A percentile compares a stretch with the other conserved stretches of the same genome.
Evolutionary conservation across 805 yeast genomes (phyloP).

Genomic region (Candida chilensis): DNA sequence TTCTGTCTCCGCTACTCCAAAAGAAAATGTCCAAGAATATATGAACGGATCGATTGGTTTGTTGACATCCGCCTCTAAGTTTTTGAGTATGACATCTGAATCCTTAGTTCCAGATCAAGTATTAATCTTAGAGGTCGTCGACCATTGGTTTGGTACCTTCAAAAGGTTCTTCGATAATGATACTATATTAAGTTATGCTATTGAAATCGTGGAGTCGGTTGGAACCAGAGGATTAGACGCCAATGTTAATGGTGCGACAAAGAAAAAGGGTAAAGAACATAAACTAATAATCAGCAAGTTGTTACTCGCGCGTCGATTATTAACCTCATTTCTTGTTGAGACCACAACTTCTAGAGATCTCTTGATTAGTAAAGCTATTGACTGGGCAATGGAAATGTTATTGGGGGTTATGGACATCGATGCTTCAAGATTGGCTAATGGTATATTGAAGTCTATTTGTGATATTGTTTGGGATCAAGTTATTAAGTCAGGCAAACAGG

Average conservation of each 20-base stretch:
- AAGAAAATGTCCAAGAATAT: slow-evolving; percentile 10
- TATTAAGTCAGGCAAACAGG: slow-evolving; percentile 13
- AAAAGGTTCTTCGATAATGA: slow-evolving; percentile 24
- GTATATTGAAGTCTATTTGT: slow-evolving; percentile 44
- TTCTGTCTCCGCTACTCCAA: slow-evolving; percentile 15
- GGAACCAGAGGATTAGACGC: slow-evolving; percentile 49
- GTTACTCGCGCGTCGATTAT: slow-evolving; percentile 48
- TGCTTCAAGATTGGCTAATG: slow-evolving; percentile 54
- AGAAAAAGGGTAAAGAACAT: slow-evolving; percentile 41
- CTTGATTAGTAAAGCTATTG: slow-evolving; percentile 37
- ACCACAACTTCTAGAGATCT: slow-evolving; percentile 16
- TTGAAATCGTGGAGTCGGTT: slow-evolving; percentile 40
- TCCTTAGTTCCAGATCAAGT: slow-evolving; percentile 39
- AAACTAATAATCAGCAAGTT: slow-evolving; percentile 48
- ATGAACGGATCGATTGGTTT: slow-evolving; percentile 16
- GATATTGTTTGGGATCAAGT: slow-evolving; percentile 24
- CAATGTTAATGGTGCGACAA: slow-evolving; percentile 20
- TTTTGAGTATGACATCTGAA: slow-evolving; percentile 19
- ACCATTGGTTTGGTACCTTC: slow-evolving; percentile 39
- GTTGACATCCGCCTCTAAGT: slow-evolving; percentile 26
- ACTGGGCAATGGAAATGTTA: slow-evolving; percentile 52
- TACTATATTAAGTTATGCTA: slow-evolving; percentile 29
- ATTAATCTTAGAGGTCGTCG: slow-evolving; percentile 50
- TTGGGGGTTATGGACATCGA: slow-evolving; percentile 43
- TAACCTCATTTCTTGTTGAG: slow-evolving; percentile 25